Evolutionary conservation across 202 grass and related monocot species (phyloP).

Genomic region (Dendrocalamus latiflorus): DNA sequence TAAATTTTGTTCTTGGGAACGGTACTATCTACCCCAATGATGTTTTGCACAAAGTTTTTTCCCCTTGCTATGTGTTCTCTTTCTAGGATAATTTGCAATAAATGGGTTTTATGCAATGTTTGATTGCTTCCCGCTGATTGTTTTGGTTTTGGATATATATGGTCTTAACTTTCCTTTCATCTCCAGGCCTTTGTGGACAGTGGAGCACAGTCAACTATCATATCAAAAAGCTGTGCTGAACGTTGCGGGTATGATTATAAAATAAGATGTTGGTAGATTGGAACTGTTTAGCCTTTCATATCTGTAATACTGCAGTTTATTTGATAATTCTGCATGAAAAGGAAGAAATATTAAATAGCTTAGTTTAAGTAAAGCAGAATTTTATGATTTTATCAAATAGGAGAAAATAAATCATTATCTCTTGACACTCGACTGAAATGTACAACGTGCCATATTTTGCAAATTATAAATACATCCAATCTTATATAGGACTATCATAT

Average conservation of each 20-base stretch:
- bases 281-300: neutral
- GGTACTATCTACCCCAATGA: neutral
- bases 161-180: constrained; percentile 16
- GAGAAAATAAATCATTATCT: too few relatives aligned
- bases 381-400: too few relatives aligned
- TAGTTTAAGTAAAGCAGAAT: neutral
- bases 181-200: constrained; percentile 94
- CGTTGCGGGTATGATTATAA: constrained; percentile 75
- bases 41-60: neutral
- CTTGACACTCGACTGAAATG: too few relatives aligned
- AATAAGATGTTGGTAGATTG: constrained; percentile 5
- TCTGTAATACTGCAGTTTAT: neutral
- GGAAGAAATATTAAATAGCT: neutral
- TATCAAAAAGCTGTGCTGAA: constrained; percentile 95
- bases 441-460: too few relatives aligned
- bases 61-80: too few relatives aligned
- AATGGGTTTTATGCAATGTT: neutral
- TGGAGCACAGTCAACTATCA: constrained; percentile 95
- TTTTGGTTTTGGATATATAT: constrained; percentile 25
- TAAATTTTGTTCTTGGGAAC: neutral
- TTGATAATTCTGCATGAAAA: neutral
- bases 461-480: too few relatives aligned
- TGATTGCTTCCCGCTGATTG: neutral
- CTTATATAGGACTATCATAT: too few relatives aligned
- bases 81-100: neutral